Conservation (phyloP, 495 filamentous ascomycete genomes). For the Cryomyces minteri region DNA sequence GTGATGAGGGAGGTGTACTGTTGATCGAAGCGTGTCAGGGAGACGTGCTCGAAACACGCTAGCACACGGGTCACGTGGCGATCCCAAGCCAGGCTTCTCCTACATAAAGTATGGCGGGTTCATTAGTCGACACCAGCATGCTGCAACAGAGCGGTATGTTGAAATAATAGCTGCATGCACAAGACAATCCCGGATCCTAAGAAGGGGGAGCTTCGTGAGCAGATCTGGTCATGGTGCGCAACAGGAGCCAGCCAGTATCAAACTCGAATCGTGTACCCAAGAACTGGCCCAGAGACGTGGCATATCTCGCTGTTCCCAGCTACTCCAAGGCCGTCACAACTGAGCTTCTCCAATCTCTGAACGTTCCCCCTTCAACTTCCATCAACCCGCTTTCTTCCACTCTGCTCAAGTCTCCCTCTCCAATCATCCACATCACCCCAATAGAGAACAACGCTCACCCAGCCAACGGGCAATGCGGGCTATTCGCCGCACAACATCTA, state of each 20-base stretch:
- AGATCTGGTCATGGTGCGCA: too few species aligned
- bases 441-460: conserved; percentile 39
- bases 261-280: conserved; percentile 14
- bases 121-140: too few species aligned
- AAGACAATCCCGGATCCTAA: too few species aligned
- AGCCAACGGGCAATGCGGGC: conserved; percentile 41
- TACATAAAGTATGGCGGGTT: too few species aligned
- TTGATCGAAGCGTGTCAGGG: too few species aligned
- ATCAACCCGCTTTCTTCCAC: conserved; percentile 14
- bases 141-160: too few species aligned
- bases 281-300: conserved; percentile 37
- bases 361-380: conserved; percentile 14
- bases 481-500: conserved; percentile 42
- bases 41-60: too few species aligned
- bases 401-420: conserved; percentile 13
- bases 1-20: too few species aligned
- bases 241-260: background rate
- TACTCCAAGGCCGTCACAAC: conserved; percentile 28
- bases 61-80: too few species aligned
- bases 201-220: too few species aligned
- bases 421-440: conserved; percentile 31
- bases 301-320: conserved; percentile 31
- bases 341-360: conserved; percentile 9
- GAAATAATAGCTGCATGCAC: too few species aligned
- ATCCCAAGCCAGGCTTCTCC: too few species aligned